These are phyloP conservation scores for Cnidoscolus chayamansa DNA, from an alignment of 441 rosid genomes.

Conservation along the genomic window DNA sequence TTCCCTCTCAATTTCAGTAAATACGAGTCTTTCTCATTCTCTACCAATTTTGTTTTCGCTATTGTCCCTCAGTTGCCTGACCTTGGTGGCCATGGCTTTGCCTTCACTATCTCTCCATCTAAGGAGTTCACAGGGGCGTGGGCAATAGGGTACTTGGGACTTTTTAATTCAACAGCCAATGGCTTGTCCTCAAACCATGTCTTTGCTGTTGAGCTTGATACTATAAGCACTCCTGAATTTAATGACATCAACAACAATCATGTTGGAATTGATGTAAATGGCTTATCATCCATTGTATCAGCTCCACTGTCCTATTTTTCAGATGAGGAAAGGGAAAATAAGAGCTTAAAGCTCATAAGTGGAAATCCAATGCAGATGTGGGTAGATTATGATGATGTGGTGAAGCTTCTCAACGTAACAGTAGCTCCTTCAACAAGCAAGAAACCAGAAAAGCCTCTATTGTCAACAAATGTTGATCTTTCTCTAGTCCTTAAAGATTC, in stretches of 20 bases:
- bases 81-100: slow-evolving; percentile 51
- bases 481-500: slow-evolving; percentile 33
- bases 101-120: slow-evolving; percentile 50
- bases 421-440: slow-evolving; percentile 37
- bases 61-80: slow-evolving; percentile 31
- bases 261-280: slow-evolving; percentile 57
- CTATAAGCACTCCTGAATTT: slow-evolving; percentile 24
- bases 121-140: slow-evolving; percentile 31
- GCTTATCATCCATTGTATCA: slow-evolving; percentile 35
- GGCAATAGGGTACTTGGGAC: slow-evolving; percentile 37
- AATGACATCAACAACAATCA: slow-evolving; percentile 43
- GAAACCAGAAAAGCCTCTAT: slow-evolving; percentile 44
- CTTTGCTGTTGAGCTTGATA: slow-evolving; percentile 58
- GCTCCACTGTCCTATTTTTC: slow-evolving; percentile 41
- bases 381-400: slow-evolving; percentile 43
- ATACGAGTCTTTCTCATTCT: slow-evolving; percentile 40
- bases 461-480: slow-evolving; percentile 43
- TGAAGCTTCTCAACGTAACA: slow-evolving; percentile 39
- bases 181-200: slow-evolving; percentile 38
- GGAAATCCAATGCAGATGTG: slow-evolving; percentile 47
- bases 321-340: slow-evolving; percentile 25
- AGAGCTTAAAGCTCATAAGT: slow-evolving; percentile 33
- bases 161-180: slow-evolving; percentile 33
- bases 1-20: slow-evolving; percentile 39
- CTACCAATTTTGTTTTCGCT: slow-evolving; percentile 55